A percentile compares a stretch with the other conserved stretches of the same genome.
phyloP scores from a whole-genome alignment of 208 protist species.

The Leishmania arabica region DNA sequence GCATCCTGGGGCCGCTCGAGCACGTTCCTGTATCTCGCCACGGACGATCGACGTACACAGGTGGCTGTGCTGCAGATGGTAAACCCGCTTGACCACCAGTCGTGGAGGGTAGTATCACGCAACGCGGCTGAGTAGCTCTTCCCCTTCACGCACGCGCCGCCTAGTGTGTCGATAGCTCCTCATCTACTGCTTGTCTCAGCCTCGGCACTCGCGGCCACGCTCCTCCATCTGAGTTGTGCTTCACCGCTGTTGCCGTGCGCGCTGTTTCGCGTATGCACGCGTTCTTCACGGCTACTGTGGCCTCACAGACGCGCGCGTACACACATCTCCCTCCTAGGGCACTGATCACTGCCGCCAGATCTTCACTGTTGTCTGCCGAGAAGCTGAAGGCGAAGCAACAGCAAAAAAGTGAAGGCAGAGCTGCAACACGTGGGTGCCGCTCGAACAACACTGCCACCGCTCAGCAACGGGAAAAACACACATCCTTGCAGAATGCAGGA shows the following conservation, averaged over 20 bases:
- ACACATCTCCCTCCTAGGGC: background rate
- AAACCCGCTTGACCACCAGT: conserved; percentile 80
- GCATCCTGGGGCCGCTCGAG: conserved; percentile 81
- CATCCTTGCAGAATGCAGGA: background rate
- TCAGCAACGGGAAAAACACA: background rate
- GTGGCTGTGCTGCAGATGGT: conserved; percentile 72
- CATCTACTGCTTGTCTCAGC: background rate
- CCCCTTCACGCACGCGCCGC: background rate
- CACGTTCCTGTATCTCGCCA: conserved; percentile 74
- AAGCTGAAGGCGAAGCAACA: background rate
- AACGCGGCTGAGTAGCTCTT: conserved; percentile 18
- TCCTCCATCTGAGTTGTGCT: background rate
- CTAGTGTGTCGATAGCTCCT: background rate
- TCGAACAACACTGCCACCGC: background rate
- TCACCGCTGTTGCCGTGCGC: background rate
- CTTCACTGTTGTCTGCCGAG: background rate
- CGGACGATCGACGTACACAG: conserved; percentile 48
- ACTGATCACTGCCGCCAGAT: background rate
- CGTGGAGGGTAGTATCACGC: conserved; percentile 64
- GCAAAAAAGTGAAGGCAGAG: background rate
- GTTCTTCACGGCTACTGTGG: background rate
- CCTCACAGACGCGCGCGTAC: background rate
- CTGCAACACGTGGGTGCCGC: no score
- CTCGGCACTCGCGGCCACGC: background rate
- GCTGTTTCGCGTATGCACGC: background rate